Conservation (phyloP, 1,284 basidiomycete genomes). For the Bjerkandera adusta region DNA sequence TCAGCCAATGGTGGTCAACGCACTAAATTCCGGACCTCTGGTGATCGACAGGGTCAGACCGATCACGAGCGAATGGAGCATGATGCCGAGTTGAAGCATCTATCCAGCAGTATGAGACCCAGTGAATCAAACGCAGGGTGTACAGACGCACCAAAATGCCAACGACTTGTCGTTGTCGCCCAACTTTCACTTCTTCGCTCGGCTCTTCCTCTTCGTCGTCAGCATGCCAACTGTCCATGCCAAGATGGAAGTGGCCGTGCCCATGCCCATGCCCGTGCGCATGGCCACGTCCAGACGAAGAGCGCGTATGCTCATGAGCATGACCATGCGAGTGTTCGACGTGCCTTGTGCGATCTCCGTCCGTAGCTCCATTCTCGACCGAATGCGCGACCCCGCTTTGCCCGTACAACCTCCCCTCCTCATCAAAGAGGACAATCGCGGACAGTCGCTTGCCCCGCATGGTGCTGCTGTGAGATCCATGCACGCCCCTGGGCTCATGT, state of each 20-base stretch:
- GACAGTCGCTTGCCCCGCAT: conserved; percentile 20
- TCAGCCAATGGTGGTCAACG: conserved; percentile 26
- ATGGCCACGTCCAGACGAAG: no score
- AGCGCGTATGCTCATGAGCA: conserved; percentile 20
- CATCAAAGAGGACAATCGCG: conserved; percentile 17
- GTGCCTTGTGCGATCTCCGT: conserved; percentile 10
- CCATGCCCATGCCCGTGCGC: conserved; percentile 17
- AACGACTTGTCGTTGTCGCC: conserved; percentile 56
- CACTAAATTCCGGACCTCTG: conserved; percentile 67
- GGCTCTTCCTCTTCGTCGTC: conserved; percentile 24
- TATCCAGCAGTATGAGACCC: conserved; percentile 23
- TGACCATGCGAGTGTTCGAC: conserved; percentile 19
- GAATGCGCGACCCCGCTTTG: conserved; percentile 5
- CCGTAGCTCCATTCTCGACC: conserved; percentile 8
- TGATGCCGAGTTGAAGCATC: conserved; percentile 77
- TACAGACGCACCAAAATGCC: conserved; percentile 53
- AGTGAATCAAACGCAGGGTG: neutral
- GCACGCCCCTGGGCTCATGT: conserved; percentile 36
- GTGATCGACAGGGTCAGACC: conserved; percentile 71
- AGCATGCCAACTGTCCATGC: conserved; percentile 25
- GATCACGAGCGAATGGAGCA: conserved; percentile 81
- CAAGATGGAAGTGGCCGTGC: conserved; percentile 27
- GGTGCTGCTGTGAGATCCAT: conserved; percentile 34
- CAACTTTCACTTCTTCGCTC: conserved; percentile 36
- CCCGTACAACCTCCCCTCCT: conserved; percentile 11